phyloP scores from a whole-genome alignment of 345 rosid species.

The Theobroma cacao region DNA sequence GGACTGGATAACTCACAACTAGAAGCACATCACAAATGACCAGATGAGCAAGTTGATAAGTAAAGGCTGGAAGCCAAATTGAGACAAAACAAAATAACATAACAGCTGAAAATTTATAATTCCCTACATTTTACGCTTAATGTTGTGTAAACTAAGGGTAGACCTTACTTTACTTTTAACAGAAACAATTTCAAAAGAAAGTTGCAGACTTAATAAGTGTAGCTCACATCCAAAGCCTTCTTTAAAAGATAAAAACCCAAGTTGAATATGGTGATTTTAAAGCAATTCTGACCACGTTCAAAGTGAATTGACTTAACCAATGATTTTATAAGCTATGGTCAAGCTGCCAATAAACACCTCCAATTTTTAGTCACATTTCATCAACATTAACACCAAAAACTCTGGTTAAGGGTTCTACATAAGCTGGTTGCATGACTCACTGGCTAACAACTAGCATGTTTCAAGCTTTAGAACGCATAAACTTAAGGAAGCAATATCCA shows the following conservation, averaged over 20 bases:
- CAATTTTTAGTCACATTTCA: background rate
- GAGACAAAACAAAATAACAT: background rate
- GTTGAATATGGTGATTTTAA: background rate
- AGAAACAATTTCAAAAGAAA: background rate
- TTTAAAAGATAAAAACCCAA: background rate
- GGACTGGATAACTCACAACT: background rate
- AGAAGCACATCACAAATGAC: constrained; percentile 6
- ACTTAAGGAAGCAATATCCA: background rate
- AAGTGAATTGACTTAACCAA: background rate
- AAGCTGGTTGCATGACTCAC: background rate
- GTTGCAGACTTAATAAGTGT: background rate
- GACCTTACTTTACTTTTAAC: background rate
- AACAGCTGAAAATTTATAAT: background rate
- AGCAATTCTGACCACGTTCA: background rate
- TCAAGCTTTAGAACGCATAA: background rate
- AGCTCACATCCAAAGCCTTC: background rate
- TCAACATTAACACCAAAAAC: background rate
- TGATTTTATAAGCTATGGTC: background rate
- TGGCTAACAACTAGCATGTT: background rate
- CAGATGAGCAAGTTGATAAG: background rate
- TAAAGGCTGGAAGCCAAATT: background rate
- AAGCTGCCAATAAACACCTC: background rate
- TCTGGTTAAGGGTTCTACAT: background rate
- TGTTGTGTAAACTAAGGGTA: background rate
- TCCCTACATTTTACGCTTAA: background rate